These are phyloP conservation scores for Gracilaria gracilis DNA, from an alignment of 23 red algal genomes.

Conservation along the genomic window DNA sequence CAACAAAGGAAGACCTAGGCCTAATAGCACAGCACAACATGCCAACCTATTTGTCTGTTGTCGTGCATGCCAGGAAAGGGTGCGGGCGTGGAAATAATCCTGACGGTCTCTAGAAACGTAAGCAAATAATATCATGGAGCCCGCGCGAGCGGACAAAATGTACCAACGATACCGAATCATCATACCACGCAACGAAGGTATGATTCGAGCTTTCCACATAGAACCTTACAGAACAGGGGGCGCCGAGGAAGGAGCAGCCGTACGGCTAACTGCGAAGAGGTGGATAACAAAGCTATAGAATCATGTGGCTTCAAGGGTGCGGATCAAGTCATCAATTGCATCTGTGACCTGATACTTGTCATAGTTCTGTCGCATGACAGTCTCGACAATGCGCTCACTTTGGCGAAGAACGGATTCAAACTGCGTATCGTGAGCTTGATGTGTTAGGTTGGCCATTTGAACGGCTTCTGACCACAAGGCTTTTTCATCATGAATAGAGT, in stretches of 20 bases:
- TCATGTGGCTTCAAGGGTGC: neutral
- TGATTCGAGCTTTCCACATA: neutral
- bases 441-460: constrained; percentile 5
- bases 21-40: neutral
- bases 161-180: no score
- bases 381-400: neutral
- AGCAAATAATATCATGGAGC: neutral
- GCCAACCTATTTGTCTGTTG: neutral
- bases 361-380: neutral
- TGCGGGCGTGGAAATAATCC: neutral
- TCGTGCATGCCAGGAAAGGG: neutral
- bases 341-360: neutral
- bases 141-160: no score
- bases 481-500: neutral
- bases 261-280: neutral
- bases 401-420: neutral
- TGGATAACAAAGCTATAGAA: neutral
- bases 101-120: neutral
- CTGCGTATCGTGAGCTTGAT: neutral
- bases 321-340: constrained; percentile 16
- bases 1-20: neutral
- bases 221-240: neutral
- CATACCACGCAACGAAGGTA: no score
- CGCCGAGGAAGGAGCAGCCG: neutral
- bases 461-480: constrained; percentile 1